These are phyloP conservation scores for Crucihimalaya himalaica DNA, from an alignment of 345 rosid genomes.

Conservation along the genomic window DNA sequence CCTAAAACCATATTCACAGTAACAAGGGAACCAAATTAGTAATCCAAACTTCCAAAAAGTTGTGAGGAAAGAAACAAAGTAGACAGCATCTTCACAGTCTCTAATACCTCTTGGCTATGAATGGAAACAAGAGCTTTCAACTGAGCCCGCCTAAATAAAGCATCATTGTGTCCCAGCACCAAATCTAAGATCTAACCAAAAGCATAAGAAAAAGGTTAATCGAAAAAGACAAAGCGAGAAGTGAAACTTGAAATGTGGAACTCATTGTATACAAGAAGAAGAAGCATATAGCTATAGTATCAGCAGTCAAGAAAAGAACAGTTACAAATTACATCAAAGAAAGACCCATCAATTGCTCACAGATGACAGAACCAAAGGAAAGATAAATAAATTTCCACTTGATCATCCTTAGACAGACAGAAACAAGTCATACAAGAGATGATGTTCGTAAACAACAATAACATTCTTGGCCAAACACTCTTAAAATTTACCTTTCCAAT, in stretches of 20 bases:
- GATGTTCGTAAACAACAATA: background rate
- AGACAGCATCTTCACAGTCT: background rate
- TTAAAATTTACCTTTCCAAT: slow-evolving; percentile 70
- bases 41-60: background rate
- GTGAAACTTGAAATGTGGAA: background rate
- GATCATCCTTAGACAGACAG: background rate
- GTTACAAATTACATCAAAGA: background rate
- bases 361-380: background rate
- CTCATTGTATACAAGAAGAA: slow-evolving; percentile 7
- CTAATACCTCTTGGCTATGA: slow-evolving; percentile 80
- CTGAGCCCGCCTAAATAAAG: slow-evolving; percentile 92
- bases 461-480: background rate
- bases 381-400: background rate
- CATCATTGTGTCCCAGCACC: slow-evolving; percentile 90
- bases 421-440: background rate
- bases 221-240: background rate
- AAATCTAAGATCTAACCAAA: slow-evolving; percentile 73
- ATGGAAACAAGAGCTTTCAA: slow-evolving; percentile 93
- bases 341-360: no score
- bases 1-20: slow-evolving; percentile 47
- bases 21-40: background rate
- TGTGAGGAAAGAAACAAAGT: background rate
- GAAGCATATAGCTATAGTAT: background rate
- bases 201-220: background rate
- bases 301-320: background rate